A percentile compares a stretch with the other conserved stretches of the same genome.
Conservation (phyloP, 2,329 filamentous ascomycete species). For the Penicillium sp. region DNA sequence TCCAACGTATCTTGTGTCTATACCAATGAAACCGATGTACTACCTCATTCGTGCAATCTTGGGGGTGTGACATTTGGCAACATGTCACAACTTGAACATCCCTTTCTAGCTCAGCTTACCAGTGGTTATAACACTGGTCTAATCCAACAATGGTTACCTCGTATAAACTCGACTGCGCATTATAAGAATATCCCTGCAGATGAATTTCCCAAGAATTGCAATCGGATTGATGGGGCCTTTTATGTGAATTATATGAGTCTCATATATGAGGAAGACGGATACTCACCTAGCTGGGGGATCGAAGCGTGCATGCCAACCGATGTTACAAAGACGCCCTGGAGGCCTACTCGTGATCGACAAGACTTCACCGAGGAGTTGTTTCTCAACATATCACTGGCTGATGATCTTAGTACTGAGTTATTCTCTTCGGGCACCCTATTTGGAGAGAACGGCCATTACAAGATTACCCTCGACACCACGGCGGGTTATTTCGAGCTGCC, state of each 20-base stretch:
- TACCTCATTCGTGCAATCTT: too few relatives aligned
- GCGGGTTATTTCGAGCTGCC: conserved; percentile 31
- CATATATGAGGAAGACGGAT: background rate
- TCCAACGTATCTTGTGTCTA: background rate
- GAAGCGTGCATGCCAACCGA: conserved; percentile 26
- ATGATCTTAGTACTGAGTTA: background rate
- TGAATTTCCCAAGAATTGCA: conserved; percentile 21
- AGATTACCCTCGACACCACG: conserved; percentile 25
- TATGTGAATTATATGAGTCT: conserved; percentile 16
- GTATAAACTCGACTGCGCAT: conserved; percentile 24
- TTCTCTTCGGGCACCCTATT: too few relatives aligned
- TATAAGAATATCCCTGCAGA: conserved; percentile 15
- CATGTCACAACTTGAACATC: conserved; percentile 16
- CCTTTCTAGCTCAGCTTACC: conserved; percentile 23
- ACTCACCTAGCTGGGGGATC: conserved; percentile 15
- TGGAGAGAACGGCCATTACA: conserved; percentile 11
- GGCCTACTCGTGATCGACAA: conserved; percentile 22
- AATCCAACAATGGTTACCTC: conserved; percentile 24
- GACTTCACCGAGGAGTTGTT: conserved; percentile 28
- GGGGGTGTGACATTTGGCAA: too few relatives aligned
- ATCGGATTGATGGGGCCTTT: conserved; percentile 16
- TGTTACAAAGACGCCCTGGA: conserved; percentile 22
- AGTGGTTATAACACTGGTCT: conserved; percentile 23
- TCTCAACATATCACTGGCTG: conserved; percentile 19
- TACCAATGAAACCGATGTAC: background rate